A percentile compares a stretch with the other conserved stretches of the same genome.
Conservation (phyloP, 1,139 yeast genomes). For the Candida neerlandica region DNA sequence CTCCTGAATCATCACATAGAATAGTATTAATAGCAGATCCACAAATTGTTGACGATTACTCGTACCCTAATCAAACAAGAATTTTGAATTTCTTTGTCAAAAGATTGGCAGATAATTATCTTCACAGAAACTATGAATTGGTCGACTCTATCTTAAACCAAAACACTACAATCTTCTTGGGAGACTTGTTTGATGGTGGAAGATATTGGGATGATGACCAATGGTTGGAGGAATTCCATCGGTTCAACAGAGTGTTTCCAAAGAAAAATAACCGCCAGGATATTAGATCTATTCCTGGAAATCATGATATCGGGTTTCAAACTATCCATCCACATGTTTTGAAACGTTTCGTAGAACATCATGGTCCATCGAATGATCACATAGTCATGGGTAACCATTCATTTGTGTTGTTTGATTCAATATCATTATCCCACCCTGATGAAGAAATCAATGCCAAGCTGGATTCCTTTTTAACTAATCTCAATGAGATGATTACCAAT, state of each 20-base stretch:
- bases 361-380: constrained; percentile 68
- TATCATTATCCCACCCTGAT: constrained; percentile 61
- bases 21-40: constrained; percentile 88
- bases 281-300: constrained; percentile 77
- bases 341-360: constrained; percentile 66
- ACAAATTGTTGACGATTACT: constrained; percentile 79
- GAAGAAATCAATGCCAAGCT: constrained; percentile 26
- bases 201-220: constrained; percentile 67
- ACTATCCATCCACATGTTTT: constrained; percentile 54
- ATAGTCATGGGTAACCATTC: constrained; percentile 73
- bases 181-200: constrained; percentile 95
- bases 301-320: constrained; percentile 95
- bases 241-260: constrained; percentile 70
- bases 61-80: constrained; percentile 61
- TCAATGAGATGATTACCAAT: constrained; percentile 24
- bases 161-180: constrained; percentile 75
- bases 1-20: constrained; percentile 55
- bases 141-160: constrained; percentile 67
- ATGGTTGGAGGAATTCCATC: constrained; percentile 73
- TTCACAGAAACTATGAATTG: constrained; percentile 72
- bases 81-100: constrained; percentile 49
- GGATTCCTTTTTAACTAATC: constrained; percentile 25
- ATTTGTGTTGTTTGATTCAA: constrained; percentile 75
- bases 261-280: constrained; percentile 50
- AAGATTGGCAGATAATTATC: constrained; percentile 69